These are phyloP conservation scores for Dictyostelium brefeldianum DNA, from an alignment of 78 protist genomes.

Conservation along the genomic window DNA sequence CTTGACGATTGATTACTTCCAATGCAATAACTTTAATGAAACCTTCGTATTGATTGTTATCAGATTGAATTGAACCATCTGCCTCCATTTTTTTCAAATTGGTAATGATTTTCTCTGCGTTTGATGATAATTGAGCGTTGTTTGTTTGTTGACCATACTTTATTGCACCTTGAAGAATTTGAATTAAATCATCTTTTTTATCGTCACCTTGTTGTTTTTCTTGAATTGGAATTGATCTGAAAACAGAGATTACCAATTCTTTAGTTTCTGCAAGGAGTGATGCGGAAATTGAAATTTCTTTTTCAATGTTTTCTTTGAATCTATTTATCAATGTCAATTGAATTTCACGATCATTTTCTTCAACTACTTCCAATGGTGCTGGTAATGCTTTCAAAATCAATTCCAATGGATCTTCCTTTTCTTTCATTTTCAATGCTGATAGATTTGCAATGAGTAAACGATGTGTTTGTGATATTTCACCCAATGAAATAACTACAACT, in stretches of 20 bases:
- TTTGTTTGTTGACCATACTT: slow-evolving; percentile 18
- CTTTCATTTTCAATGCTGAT: slow-evolving; percentile 40
- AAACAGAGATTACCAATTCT: slow-evolving; percentile 52
- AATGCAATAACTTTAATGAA: slow-evolving; percentile 67
- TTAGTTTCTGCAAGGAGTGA: slow-evolving; percentile 74
- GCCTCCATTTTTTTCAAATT: slow-evolving; percentile 76
- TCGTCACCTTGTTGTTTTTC: background rate
- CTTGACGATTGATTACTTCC: slow-evolving; percentile 81
- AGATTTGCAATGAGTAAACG: slow-evolving; percentile 34
- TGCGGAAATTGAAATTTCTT: slow-evolving; percentile 65
- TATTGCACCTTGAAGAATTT: slow-evolving; percentile 47
- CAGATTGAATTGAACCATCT: slow-evolving; percentile 32
- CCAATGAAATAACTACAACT: slow-evolving; percentile 64
- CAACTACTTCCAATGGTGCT: slow-evolving; percentile 42
- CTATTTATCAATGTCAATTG: slow-evolving; percentile 74
- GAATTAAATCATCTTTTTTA: slow-evolving; percentile 29
- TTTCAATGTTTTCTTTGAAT: slow-evolving; percentile 65
- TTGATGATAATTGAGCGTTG: slow-evolving; percentile 7
- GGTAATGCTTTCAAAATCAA: slow-evolving; percentile 67
- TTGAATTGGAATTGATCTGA: slow-evolving; percentile 68
- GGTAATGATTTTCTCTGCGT: slow-evolving; percentile 39
- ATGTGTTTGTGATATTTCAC: slow-evolving; percentile 81
- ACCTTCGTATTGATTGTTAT: slow-evolving; percentile 35
- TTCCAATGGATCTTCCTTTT: slow-evolving; percentile 82
- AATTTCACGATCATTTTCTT: slow-evolving; percentile 81